Evolutionary conservation across 1,284 basidiomycete genomes (phyloP).

Genomic region (Ceratobasidium sp.): DNA sequence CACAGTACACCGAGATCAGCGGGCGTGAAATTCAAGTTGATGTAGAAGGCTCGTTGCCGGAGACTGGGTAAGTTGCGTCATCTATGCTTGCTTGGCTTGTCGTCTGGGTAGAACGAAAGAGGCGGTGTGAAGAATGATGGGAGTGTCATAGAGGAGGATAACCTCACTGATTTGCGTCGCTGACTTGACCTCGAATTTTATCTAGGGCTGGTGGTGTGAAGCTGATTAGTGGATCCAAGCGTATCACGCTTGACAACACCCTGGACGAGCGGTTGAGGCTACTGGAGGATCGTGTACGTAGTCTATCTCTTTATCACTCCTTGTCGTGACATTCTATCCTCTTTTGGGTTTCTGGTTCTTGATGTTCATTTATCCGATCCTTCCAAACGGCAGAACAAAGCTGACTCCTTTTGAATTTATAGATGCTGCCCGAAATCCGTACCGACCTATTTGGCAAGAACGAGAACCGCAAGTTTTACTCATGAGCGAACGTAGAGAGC

Average conservation of each 20-base stretch:
- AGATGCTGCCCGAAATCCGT: conserved; percentile 95
- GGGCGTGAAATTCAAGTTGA: conserved; percentile 75
- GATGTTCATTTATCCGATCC: neutral
- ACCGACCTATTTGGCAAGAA: conserved; percentile 87
- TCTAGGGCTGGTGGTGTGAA: conserved; percentile 86
- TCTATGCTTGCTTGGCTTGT: neutral
- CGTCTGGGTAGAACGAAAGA: neutral
- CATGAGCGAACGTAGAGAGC: conserved; percentile 43
- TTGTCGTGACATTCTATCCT: neutral
- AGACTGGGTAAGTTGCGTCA: conserved; percentile 73
- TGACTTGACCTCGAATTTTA: neutral
- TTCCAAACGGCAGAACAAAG: neutral
- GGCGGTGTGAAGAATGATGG: neutral
- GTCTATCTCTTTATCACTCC: neutral
- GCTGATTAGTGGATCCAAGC: conserved; percentile 75
- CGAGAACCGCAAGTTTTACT: conserved; percentile 88
- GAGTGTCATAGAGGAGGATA: neutral
- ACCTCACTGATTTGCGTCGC: neutral
- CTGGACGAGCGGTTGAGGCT: conserved; percentile 88
- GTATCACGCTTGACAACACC: conserved; percentile 93
- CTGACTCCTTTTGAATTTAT: neutral
- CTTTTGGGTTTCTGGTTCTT: neutral
- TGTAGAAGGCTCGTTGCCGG: conserved; percentile 75
- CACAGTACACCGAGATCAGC: conserved; percentile 79
- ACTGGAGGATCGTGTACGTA: conserved; percentile 87